Base-by-base conservation (phyloP, 164 flowering plant genomes). In the Sextonia rubra region DNA sequence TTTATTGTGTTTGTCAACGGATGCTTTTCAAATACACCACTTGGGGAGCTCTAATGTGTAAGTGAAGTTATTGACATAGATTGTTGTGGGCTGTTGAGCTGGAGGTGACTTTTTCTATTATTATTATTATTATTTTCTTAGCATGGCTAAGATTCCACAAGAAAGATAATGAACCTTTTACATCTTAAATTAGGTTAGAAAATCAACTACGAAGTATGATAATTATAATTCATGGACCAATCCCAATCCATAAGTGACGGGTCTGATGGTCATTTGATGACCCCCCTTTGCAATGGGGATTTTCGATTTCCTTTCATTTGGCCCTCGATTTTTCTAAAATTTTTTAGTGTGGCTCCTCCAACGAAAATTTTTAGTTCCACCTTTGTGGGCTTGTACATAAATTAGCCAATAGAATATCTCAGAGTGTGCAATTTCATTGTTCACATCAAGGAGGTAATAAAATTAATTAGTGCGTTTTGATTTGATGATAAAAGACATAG, bases 11-110 rank as follows among this genome's bases (percentile, higher is more conserved):
- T 17, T 64, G 55, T 69, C 71, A 69, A 69, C 71, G 48, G 58
- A 68, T 47, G 5, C 30, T 7, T 12, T 3, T 55, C 22, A 44
- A 22, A 60, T 30, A 18, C 32, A 62, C 68, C 68, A 64, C 47
- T 44, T 60, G 61, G 37, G 63, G 62, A 62, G 61, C 9, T 27
- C 60, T 26, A n/a, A 29, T 27, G 49, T 25, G 67, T 72, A 47
- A 14, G 3, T 12, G 64, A 48, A 58, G 61, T 69, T 65, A 37
- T 37, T 6, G 44, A 37, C 44, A 37, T 7, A 68, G 62, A 47
- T 20, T 52, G 62, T 20, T 52, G 62, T 60, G 61, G 71, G 72
- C 72, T 60, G 77, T 69, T 74, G 72, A 74, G 77, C 77, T 61
- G 72, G 68, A 67, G 17, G 29, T 27, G 69, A 65, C 69, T 49